These are phyloP conservation scores for Paramecium sonneborni DNA, from an alignment of 73 alveolate genomes.

Conservation along the genomic window DNA sequence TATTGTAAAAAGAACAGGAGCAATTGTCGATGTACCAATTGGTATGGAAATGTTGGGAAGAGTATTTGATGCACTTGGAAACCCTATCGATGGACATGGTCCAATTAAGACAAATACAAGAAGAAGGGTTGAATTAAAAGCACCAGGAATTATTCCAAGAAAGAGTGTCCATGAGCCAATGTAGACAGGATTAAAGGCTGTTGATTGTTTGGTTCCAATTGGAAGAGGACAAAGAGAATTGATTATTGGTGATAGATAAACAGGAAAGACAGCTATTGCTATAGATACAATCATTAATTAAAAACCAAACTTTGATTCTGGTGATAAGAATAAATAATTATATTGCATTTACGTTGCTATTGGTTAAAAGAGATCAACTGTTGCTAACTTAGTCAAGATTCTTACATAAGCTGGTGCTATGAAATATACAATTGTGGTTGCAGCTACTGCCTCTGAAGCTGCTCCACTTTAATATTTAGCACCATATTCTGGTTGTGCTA, in stretches of 20 bases:
- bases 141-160: slow-evolving; percentile 98
- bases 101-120: slow-evolving; percentile 83
- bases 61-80: slow-evolving; percentile 86
- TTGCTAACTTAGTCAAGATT: slow-evolving; percentile 91
- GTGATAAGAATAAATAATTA: slow-evolving; percentile 80
- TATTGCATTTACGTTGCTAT: slow-evolving; percentile 98
- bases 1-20: slow-evolving; percentile 94
- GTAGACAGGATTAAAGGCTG: slow-evolving; percentile 95
- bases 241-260: slow-evolving; percentile 98
- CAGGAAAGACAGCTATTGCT: slow-evolving; percentile 98
- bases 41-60: slow-evolving; percentile 96
- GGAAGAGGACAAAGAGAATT: slow-evolving; percentile 99
- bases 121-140: slow-evolving; percentile 92
- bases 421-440: slow-evolving; percentile 92
- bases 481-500: slow-evolving; percentile 99
- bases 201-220: slow-evolving; percentile 95
- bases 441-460: slow-evolving; percentile 98
- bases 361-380: slow-evolving; percentile 98
- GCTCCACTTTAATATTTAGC: slow-evolving; percentile 92
- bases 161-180: slow-evolving; percentile 98
- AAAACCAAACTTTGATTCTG: slow-evolving; percentile 81
- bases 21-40: slow-evolving; percentile 93
- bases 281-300: slow-evolving; percentile 95
- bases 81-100: slow-evolving; percentile 95
- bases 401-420: slow-evolving; percentile 84